Conservation (phyloP, 2,329 filamentous ascomycete species). For the Cercospora beticola region DNA sequence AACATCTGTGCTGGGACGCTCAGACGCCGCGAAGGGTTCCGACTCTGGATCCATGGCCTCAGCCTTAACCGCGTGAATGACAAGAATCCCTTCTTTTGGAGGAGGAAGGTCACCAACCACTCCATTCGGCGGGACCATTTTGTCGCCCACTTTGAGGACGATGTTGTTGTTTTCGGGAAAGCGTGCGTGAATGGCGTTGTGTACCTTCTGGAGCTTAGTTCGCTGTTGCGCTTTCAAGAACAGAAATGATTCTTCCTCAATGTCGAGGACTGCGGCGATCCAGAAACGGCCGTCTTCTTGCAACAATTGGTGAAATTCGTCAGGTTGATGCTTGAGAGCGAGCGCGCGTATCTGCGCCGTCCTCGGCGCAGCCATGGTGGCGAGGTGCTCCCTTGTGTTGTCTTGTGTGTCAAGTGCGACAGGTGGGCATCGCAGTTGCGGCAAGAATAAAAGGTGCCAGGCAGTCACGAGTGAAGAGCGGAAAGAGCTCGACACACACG, state of each 20-base stretch:
- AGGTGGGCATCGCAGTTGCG: too few species aligned
- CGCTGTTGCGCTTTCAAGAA: neutral
- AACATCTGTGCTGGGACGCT: neutral
- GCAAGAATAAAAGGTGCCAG: neutral
- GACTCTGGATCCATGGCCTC: neutral
- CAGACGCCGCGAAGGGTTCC: neutral
- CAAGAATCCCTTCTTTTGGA: neutral
- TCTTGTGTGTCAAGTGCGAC: too few species aligned
- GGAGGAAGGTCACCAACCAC: conserved; percentile 2
- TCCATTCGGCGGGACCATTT: neutral
- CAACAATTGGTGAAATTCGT: neutral
- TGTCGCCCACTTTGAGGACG: neutral
- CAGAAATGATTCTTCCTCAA: neutral
- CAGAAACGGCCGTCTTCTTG: neutral
- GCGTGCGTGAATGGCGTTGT: neutral
- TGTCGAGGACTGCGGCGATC: neutral
- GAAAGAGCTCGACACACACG: too few species aligned
- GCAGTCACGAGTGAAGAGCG: too few species aligned
- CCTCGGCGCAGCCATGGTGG: neutral
- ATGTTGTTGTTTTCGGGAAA: neutral
- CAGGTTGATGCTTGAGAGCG: neutral
- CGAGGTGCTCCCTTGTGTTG: neutral
- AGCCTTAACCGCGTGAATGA: neutral
- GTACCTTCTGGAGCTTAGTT: neutral
- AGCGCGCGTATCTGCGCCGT: neutral